Evolutionary conservation across 2,329 filamentous ascomycete genomes (phyloP).

Genomic region (Colletotrichum chlorophyti): DNA sequence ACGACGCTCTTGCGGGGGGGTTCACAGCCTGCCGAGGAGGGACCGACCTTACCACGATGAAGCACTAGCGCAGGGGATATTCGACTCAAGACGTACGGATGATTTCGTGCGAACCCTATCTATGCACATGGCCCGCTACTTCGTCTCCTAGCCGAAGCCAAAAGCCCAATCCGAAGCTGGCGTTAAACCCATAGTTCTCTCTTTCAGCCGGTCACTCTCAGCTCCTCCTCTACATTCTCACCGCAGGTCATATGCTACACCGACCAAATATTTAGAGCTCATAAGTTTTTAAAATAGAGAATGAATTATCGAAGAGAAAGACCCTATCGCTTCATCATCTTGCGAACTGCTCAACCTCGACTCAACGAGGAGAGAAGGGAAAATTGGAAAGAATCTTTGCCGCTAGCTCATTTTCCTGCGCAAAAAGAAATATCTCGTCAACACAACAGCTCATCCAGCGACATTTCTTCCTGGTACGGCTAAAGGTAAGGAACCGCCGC

Average conservation of each 20-base stretch:
- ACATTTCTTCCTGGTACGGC: conserved; percentile 10
- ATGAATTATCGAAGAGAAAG: background rate
- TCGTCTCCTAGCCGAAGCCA: background rate
- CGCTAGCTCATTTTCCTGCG: conserved; percentile 9
- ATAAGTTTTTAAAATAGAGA: no score
- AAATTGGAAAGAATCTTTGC: no score
- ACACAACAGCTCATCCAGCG: conserved; percentile 3
- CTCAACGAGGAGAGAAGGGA: no score
- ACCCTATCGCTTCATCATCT: no score
- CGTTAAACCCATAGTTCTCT: background rate
- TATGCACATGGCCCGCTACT: conserved; percentile 16
- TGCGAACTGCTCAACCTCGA: no score
- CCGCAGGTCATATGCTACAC: no score
- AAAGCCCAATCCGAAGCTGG: background rate
- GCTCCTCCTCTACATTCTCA: no score
- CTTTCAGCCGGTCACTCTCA: no score
- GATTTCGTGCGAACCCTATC: background rate
- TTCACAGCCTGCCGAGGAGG: background rate
- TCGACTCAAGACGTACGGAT: no score
- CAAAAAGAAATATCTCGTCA: conserved; percentile 22
- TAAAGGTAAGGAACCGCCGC: background rate
- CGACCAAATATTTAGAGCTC: no score
- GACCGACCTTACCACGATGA: background rate
- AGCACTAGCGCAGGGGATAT: no score
- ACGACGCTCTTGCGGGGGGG: background rate